Evolutionary conservation across 2,329 filamentous ascomycete genomes (phyloP).

Genomic region (Hirsutella rhossiliensis): DNA sequence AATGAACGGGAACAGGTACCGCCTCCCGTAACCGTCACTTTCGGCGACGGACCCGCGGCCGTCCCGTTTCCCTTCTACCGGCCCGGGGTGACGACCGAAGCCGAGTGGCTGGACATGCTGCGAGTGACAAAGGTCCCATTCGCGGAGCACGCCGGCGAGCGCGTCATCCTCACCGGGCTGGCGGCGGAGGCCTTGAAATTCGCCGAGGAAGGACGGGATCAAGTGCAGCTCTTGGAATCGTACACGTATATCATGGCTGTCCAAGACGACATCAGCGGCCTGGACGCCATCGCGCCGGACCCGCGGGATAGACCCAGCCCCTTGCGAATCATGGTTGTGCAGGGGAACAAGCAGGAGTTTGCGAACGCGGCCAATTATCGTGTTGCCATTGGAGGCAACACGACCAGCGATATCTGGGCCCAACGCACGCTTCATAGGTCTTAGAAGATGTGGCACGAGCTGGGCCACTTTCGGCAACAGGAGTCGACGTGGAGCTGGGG

Average conservation of each 20-base stretch:
- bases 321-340: conserved; percentile 3
- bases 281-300: background rate
- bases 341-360: background rate
- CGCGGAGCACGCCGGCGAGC: too few species aligned
- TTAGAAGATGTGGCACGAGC: conserved; percentile 3
- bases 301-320: background rate
- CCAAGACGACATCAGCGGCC: conserved; percentile 2
- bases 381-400: background rate
- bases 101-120: too few species aligned
- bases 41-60: too few species aligned
- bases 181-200: too few species aligned
- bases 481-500: background rate
- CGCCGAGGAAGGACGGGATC: too few species aligned
- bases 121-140: too few species aligned
- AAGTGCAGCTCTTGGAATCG: background rate
- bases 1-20: too few species aligned
- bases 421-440: background rate
- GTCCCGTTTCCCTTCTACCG: too few species aligned
- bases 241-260: conserved; percentile 2
- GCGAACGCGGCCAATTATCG: background rate
- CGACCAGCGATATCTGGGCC: background rate
- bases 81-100: too few species aligned
- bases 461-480: conserved; percentile 3
- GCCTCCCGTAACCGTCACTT: too few species aligned
- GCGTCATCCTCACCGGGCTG: too few species aligned